These are phyloP conservation scores for Calonectria ilicicola DNA, from an alignment of 2,329 filamentous ascomycete genomes.

Conservation along the genomic window DNA sequence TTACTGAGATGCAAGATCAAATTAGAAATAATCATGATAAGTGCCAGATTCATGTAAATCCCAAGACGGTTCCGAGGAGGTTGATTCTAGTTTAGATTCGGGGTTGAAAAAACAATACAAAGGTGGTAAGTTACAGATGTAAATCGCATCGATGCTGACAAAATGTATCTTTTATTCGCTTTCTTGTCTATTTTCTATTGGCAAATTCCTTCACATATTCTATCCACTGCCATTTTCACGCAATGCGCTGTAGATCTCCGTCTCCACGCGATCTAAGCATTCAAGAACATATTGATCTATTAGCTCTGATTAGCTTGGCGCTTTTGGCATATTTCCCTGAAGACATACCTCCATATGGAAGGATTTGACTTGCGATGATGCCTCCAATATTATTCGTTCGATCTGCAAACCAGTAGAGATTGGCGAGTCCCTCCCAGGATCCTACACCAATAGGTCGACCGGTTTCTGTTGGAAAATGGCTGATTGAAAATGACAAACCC, in stretches of 20 bases:
- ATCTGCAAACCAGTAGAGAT: slow-evolving; percentile 27
- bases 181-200: too few species aligned
- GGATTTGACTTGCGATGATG: slow-evolving; percentile 15
- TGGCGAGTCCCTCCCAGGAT: slow-evolving; percentile 23
- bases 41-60: too few species aligned
- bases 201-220: neutral
- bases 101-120: too few species aligned
- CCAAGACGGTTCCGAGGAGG: too few species aligned
- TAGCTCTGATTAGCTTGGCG: neutral
- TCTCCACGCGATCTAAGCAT: slow-evolving; percentile 1
- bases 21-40: too few species aligned
- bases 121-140: too few species aligned
- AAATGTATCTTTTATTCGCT: too few species aligned
- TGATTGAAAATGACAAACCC: slow-evolving; percentile 24
- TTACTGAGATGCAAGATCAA: too few species aligned
- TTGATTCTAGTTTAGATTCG: too few species aligned
- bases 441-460: slow-evolving; percentile 11
- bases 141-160: too few species aligned
- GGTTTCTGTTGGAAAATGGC: slow-evolving; percentile 1
- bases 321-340: neutral
- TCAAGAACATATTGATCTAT: neutral
- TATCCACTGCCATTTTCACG: neutral
- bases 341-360: slow-evolving; percentile 22
- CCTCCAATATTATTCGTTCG: slow-evolving; percentile 13
- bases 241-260: neutral